phyloP scores from a whole-genome alignment of 495 filamentous ascomycete species.

The Talaromyces nanjingensis region DNA sequence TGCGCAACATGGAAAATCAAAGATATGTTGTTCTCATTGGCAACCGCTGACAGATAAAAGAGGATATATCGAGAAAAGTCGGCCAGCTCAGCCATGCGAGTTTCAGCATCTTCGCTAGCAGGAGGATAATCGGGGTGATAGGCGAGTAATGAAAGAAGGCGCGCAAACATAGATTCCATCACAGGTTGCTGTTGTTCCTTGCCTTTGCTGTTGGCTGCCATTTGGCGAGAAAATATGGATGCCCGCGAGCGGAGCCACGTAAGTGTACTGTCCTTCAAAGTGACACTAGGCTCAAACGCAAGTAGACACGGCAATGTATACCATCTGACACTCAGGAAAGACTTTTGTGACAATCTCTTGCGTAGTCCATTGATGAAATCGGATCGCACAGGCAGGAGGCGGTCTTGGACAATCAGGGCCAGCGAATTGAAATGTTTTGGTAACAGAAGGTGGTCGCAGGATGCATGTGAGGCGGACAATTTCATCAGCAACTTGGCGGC shows the following conservation, averaged over 20 bases:
- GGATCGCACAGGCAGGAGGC: conserved; percentile 60
- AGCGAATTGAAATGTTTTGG: conserved; percentile 72
- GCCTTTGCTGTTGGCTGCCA: conserved; percentile 30
- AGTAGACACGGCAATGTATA: conserved; percentile 83
- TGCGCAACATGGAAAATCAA: conserved; percentile 90
- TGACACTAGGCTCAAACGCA: conserved; percentile 73
- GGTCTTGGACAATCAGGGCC: conserved; percentile 72
- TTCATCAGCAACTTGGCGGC: conserved; percentile 82
- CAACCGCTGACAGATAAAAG: conserved; percentile 79
- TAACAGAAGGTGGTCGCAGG: conserved; percentile 69
- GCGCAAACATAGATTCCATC: conserved; percentile 80
- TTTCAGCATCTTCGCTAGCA: conserved; percentile 36
- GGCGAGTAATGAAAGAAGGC: conserved; percentile 78
- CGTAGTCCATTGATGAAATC: conserved; percentile 78
- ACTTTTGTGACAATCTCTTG: conserved; percentile 61
- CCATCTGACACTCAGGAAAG: conserved; percentile 53
- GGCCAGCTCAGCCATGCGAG: conserved; percentile 57
- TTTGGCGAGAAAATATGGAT: conserved; percentile 34
- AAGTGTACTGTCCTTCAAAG: conserved; percentile 62
- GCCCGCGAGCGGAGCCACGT: conserved; percentile 87
- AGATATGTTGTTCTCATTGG: conserved; percentile 77
- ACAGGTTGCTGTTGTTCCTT: conserved; percentile 44
- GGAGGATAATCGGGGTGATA: conserved; percentile 87
- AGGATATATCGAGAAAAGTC: conserved; percentile 82
- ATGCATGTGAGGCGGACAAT: conserved; percentile 58